phyloP scores from a whole-genome alignment of 2,329 filamentous ascomycete genomes.

The Cephalotrichum gorgonifer region DNA sequence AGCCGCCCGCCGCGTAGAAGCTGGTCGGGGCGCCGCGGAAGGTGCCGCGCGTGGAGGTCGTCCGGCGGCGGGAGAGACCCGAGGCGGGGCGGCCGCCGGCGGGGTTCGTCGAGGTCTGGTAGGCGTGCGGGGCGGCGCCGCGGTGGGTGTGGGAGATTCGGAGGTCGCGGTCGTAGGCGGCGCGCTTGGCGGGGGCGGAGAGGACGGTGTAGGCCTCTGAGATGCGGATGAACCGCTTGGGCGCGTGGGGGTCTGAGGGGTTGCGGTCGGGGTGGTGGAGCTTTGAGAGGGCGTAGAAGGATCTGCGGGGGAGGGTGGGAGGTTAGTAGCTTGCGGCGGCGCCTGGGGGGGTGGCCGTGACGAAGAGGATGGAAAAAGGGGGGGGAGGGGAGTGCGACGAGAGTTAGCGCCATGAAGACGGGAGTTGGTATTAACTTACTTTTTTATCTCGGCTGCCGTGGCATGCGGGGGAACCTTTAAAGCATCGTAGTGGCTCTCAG shows the following conservation, averaged over 20 bases:
- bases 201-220: conserved; percentile 76
- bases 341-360: conserved; percentile 4
- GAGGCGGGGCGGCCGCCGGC: conserved; percentile 69
- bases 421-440: too few species aligned
- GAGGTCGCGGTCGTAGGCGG: conserved; percentile 68
- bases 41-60: conserved; percentile 38
- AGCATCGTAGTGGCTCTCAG: conserved; percentile 69
- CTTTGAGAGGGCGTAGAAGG: conserved; percentile 89
- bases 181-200: conserved; percentile 61
- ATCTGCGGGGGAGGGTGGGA: conserved; percentile 24
- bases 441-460: conserved; percentile 71
- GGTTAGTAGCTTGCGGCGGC: not conserved
- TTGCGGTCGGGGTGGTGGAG: conserved; percentile 88
- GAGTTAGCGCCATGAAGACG: too few species aligned
- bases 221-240: conserved; percentile 70
- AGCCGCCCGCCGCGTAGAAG: conserved; percentile 77
- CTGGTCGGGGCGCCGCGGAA: conserved; percentile 82
- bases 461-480: conserved; percentile 64
- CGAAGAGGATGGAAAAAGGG: too few species aligned
- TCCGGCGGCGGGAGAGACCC: conserved; percentile 60
- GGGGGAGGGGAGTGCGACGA: too few species aligned
- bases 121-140: conserved; percentile 29
- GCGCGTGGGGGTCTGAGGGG: conserved; percentile 60
- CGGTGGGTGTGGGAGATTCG: conserved; percentile 23
- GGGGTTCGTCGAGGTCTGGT: conserved; percentile 45